Evolutionary conservation across 176 grass and related monocot genomes (phyloP).

Genomic region (Triticum dicoccoides): DNA sequence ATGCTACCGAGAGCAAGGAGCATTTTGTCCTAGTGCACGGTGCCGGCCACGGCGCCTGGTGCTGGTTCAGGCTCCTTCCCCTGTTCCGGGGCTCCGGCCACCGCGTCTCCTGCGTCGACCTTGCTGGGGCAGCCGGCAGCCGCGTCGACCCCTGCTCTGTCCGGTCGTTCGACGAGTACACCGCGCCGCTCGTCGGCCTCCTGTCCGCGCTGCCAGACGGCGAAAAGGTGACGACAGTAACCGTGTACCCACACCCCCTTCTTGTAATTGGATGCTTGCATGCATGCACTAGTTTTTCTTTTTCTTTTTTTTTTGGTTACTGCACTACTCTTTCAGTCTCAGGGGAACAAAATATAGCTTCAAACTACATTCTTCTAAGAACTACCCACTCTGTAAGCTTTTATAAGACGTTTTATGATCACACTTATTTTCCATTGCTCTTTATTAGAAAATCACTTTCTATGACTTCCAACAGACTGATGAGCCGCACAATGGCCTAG

Average conservation of each 20-base stretch:
- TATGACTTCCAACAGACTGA: neutral
- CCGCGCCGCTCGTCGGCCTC: conserved; percentile 27
- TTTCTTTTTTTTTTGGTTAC: neutral
- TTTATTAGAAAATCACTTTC: neutral
- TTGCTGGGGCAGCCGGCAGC: conserved; percentile 39
- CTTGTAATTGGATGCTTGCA: neutral
- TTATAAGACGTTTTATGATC: neutral
- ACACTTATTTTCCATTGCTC: neutral
- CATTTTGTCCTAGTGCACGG: conserved; percentile 59
- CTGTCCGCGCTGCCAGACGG: conserved; percentile 23
- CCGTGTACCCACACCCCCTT: neutral
- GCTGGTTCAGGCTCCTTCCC: conserved; percentile 47
- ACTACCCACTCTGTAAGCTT: no score
- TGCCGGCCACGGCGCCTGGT: conserved; percentile 51
- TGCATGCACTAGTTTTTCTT: neutral
- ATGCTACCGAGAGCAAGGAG: conserved; percentile 11
- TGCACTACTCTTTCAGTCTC: neutral
- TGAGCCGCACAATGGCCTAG: neutral
- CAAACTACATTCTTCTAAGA: no score
- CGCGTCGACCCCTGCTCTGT: conserved; percentile 30
- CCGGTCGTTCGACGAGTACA: conserved; percentile 37
- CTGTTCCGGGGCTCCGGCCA: conserved; percentile 31
- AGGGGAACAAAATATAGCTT: neutral
- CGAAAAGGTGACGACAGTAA: conserved; percentile 22
- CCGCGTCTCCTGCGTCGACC: conserved; percentile 45